phyloP scores from a whole-genome alignment of 768 basidiomycete species.

The Lactarius sp. region DNA sequence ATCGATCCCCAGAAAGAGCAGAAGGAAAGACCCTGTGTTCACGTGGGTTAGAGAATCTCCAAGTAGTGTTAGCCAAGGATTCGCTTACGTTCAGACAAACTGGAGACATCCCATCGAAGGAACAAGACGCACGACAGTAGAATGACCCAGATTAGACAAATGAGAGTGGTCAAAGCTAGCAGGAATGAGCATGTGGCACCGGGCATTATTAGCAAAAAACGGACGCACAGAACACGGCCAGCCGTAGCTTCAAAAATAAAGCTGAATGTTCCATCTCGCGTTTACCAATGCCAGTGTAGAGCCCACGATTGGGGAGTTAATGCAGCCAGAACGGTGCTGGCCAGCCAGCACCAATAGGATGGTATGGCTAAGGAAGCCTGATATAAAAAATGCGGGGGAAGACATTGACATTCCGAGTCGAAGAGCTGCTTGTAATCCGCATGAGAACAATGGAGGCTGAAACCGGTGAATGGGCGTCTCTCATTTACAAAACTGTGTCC shows the following conservation, averaged over 20 bases:
- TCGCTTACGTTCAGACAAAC: conserved; percentile 43
- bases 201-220: background rate
- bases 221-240: conserved; percentile 29
- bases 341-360: conserved; percentile 19
- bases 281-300: background rate
- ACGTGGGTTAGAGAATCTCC: background rate
- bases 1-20: conserved; percentile 41
- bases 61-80: background rate
- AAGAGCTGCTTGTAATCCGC: background rate
- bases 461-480: background rate
- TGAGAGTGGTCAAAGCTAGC: conserved; percentile 40
- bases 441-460: conserved; percentile 11
- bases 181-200: conserved; percentile 1
- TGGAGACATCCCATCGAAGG: conserved; percentile 43
- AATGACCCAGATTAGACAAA: conserved; percentile 46
- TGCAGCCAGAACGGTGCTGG: conserved; percentile 12
- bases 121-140: conserved; percentile 45
- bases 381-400: background rate
- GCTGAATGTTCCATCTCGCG: conserved; percentile 27
- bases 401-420: background rate
- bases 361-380: background rate
- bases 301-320: background rate
- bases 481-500: background rate
- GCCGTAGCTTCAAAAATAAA: conserved; percentile 29
- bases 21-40: conserved; percentile 42